Evolutionary conservation across 148 eudicot species (phyloP), one percentile per base, ranked within the genome.

Genomic region (Polygonum maritimum): DNA sequence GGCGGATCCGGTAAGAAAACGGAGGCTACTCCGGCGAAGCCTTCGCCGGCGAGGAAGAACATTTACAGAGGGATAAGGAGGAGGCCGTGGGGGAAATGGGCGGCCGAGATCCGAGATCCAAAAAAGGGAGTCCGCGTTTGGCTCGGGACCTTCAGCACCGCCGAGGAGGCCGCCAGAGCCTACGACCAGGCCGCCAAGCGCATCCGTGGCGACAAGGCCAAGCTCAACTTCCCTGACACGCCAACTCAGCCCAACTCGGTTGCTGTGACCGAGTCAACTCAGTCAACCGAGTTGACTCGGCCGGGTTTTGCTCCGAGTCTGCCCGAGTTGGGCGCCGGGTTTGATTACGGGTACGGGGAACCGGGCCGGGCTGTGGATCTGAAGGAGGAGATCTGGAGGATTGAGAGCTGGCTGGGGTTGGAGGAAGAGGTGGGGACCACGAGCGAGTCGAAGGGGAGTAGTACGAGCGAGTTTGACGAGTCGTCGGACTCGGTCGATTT

Each of bases 11-110:
- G 21, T 2, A 38, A 36, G 2, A 45, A 67, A 8, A 22, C 6
- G 18, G 36, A 9, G 54, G 39, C 35, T 9, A 26, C 11, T 7
- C 19, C 38, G 1, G 16, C 41, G 31, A 74, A 70, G 76, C 78
- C 60, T 54, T 80, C 48, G 44, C 78, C 60, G 63, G 80, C 44
- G 45, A 83, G 94, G 58, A 94, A 94, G 84, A 91, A 87, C 69
- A 63, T 69, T 21, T 94, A 94, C 88, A 83, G 97, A 78, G 98
- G 98, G 0, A 94, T 94, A 76, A 78, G 98, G 62, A 88, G 79
- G 73, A 80, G 98, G 72, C 95, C 97, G 18, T 94, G 98, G 98
- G 98, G 98, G 2, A 94, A 92, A 81, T 94, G 97, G 97, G 98
- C 98, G 0, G 95, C 98, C 1, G 98, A 94, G 77, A 94, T 94